Evolutionary conservation across 352 stramenopile species (phyloP), one percentile per base, ranked within the genome.

Genomic region (Phytophthora hybrid): DNA sequence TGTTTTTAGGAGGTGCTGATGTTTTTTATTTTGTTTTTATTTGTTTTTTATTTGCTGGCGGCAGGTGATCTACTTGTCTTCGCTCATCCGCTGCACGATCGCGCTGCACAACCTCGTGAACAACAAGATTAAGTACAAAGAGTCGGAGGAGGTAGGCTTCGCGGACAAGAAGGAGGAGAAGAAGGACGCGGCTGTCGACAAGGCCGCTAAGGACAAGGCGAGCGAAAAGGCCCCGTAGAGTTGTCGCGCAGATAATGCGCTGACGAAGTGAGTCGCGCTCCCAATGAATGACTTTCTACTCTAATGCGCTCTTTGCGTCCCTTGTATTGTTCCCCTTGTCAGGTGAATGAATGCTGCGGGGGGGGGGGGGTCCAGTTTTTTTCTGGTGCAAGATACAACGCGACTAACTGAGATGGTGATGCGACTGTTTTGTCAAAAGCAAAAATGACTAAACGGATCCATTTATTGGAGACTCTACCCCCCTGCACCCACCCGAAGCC

Each of bases 71-170:
- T 99, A 99, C 89, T 93, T 99, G 80, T 98, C 94, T 70, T 93
- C 96, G 52, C 82, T 99, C 54, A 99, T 99, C 73, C 92, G 98
- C 71, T 98, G 93, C 82, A 98, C 99, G 39, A 98, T 99, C 71
- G 98, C 98, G 23, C 80, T 99, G 66, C 98, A 99, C 90, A 98
- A 99, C 83, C 90, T 99, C 53, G 97, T 99, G 72, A 98, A 98
- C 83, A 99, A 99, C 92, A 99, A 99, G 88, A 98, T 99, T 84
- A 96, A 97, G 78, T 99, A 99, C 90, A 91, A 90, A 69, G 89
- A 97, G 79, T 82, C 86, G 49, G 90, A 96, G 70, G 90, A 96
- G 56, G 76, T 93, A 66, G 76, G 79, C 37, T 90, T 87, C 58
- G 74, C 73, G 60, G 86, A 93, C 39, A 94, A 92, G 72, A 91